Conservation (phyloP, 2,329 filamentous ascomycete species). For the Nigrospora sphaerica region DNA sequence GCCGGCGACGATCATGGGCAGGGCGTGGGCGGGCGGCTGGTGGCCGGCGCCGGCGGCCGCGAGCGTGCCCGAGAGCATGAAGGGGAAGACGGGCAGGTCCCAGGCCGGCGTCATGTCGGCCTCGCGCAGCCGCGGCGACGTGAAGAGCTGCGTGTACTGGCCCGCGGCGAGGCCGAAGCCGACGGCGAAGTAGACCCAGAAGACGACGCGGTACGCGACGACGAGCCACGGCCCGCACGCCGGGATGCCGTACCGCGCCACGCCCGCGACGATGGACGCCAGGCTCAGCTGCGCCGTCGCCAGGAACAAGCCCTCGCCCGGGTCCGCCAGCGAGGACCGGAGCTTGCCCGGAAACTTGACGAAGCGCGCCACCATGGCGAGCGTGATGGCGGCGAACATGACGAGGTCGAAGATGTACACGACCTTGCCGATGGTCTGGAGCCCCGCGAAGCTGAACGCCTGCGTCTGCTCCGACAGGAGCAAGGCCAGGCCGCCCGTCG, state of each 20-base stretch:
- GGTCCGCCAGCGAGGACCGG: constrained; percentile 36
- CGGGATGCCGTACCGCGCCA: constrained; percentile 28
- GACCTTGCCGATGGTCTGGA: constrained; percentile 41
- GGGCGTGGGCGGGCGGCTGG: constrained; percentile 21
- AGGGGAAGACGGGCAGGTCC: constrained; percentile 23
- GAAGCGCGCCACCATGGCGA: constrained; percentile 33
- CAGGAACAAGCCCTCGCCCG: constrained; percentile 42
- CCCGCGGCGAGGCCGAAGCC: constrained; percentile 29
- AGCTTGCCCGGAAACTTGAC: constrained; percentile 33
- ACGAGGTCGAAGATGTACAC: constrained; percentile 44
- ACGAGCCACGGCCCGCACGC: constrained; percentile 31
- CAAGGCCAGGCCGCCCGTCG: constrained; percentile 36
- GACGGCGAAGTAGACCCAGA: constrained; percentile 34
- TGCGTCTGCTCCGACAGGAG: constrained; percentile 33
- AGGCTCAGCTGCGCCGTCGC: constrained; percentile 27
- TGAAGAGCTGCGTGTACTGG: constrained; percentile 29
- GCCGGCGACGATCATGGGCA: constrained; percentile 34
- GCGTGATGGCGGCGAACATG: constrained; percentile 30
- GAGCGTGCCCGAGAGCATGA: constrained; percentile 29
- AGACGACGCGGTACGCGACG: constrained; percentile 27
- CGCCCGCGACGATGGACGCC: constrained; percentile 34
- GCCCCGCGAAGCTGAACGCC: constrained; percentile 33
- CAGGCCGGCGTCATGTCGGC: constrained; percentile 32
- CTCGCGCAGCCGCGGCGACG: constrained; percentile 25
- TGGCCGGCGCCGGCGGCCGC: constrained; percentile 21